Conservation (phyloP, 495 filamentous ascomycete species). For the Penicillium antarcticum region DNA sequence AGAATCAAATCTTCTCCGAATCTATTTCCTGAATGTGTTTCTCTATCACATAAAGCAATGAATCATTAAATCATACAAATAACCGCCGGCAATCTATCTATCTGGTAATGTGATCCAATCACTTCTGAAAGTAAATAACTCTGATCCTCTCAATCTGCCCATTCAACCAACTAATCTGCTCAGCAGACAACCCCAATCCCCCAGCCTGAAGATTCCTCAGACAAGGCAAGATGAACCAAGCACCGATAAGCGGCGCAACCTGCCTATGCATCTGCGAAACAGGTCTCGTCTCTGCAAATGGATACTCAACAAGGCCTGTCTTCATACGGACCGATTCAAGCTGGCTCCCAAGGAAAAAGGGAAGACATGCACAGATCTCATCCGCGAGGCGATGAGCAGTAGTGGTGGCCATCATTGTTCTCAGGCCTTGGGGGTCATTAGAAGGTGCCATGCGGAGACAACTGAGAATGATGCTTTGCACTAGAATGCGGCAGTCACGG, state of each 20-base stretch:
- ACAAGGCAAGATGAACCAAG: conserved; percentile 31
- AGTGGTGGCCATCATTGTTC: background rate
- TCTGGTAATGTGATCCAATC: background rate
- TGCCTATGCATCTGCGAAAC: conserved; percentile 26
- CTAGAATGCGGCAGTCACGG: conserved; percentile 54
- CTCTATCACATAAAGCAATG: too few relatives aligned
- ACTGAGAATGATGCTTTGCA: conserved; percentile 48
- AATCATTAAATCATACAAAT: too few relatives aligned
- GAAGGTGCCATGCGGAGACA: conserved; percentile 24
- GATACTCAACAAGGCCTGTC: conserved; percentile 32
- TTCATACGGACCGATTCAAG: conserved; percentile 27
- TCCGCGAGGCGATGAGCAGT: conserved; percentile 30
- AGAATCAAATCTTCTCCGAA: too few relatives aligned
- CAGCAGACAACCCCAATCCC: conserved; percentile 20
- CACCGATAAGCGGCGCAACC: conserved; percentile 34
- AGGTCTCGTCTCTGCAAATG: conserved; percentile 26
- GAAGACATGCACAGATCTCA: conserved; percentile 41
- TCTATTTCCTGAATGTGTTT: too few relatives aligned
- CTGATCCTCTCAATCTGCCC: conserved; percentile 32
- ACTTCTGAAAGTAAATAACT: conserved; percentile 28
- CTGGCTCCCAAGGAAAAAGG: conserved; percentile 41
- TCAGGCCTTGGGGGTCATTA: conserved; percentile 4
- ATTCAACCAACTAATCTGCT: conserved; percentile 27
- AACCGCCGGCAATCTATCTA: background rate
- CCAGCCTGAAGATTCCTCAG: conserved; percentile 22